Evolutionary conservation across 2,329 filamentous ascomycete species (phyloP).

Genomic region (Stemphylium beticola): DNA sequence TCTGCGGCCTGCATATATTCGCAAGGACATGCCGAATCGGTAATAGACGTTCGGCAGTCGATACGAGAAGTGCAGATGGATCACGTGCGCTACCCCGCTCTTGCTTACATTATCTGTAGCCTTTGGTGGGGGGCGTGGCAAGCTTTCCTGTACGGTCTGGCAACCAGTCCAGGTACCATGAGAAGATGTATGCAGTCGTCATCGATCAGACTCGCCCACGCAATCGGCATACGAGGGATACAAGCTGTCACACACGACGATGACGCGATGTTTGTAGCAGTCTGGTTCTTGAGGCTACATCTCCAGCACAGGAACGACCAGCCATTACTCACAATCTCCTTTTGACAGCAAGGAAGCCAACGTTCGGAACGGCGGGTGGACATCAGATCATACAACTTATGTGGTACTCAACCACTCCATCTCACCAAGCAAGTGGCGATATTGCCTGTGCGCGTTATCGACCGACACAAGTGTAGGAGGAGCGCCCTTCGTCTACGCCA

Average conservation of each 20-base stretch:
- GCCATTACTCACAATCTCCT: neutral
- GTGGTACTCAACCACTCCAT: neutral
- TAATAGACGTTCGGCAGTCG: constrained; percentile 20
- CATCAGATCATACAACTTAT: neutral
- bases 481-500: neutral
- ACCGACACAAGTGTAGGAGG: neutral
- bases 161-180: neutral
- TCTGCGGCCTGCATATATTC: constrained; percentile 16
- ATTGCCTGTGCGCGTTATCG: neutral
- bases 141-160: neutral
- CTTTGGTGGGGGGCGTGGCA: neutral
- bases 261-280: neutral
- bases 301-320: neutral
- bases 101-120: neutral
- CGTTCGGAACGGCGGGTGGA: neutral
- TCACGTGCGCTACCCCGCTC: constrained; percentile 25
- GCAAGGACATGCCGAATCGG: constrained; percentile 34
- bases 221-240: too few relatives aligned
- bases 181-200: neutral
- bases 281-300: neutral
- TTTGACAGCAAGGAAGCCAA: neutral
- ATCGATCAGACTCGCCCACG: neutral
- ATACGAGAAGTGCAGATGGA: neutral
- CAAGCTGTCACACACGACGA: neutral
- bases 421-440: neutral